These are phyloP conservation scores for Ceratocystis diversiconidia DNA, from an alignment of 2,329 filamentous ascomycete genomes.

Conservation along the genomic window DNA sequence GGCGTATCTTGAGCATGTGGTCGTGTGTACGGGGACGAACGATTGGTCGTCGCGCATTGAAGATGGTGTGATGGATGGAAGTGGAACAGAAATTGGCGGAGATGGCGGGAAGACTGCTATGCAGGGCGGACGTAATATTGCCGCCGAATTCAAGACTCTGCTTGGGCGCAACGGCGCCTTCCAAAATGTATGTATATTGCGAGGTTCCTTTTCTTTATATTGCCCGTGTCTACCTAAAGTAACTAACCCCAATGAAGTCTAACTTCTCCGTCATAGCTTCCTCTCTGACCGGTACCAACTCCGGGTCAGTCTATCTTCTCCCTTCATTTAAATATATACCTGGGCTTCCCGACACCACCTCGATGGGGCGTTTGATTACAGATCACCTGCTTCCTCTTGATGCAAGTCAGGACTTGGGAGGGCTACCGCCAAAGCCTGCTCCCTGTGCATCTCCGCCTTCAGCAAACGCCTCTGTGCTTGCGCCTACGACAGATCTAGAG, in stretches of 20 bases:
- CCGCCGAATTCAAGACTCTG: slow-evolving; percentile 56
- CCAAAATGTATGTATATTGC: slow-evolving; percentile 42
- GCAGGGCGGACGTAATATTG: slow-evolving; percentile 35
- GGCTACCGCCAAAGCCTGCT: too few species aligned
- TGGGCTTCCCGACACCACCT: slow-evolving; percentile 48
- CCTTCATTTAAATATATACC: slow-evolving; percentile 73
- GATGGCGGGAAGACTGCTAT: neutral
- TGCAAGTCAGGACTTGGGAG: neutral
- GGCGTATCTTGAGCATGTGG: slow-evolving; percentile 64
- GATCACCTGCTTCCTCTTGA: slow-evolving; percentile 9
- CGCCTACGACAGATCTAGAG: slow-evolving; percentile 39
- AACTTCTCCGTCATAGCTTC: slow-evolving; percentile 67
- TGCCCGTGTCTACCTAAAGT: neutral
- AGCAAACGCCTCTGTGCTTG: slow-evolving; percentile 22
- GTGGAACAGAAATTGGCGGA: neutral
- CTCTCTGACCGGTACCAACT: slow-evolving; percentile 48
- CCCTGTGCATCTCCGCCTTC: neutral
- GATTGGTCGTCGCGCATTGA: slow-evolving; percentile 81
- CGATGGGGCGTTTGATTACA: slow-evolving; percentile 30
- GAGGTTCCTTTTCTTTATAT: neutral
- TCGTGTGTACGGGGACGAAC: slow-evolving; percentile 64
- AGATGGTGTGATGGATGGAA: slow-evolving; percentile 29
- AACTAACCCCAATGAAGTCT: slow-evolving; percentile 43
- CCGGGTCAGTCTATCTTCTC: slow-evolving; percentile 48
- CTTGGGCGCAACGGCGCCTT: slow-evolving; percentile 52